Conservation (phyloP, 305 asterid species). For the Plantago lanceolata region DNA sequence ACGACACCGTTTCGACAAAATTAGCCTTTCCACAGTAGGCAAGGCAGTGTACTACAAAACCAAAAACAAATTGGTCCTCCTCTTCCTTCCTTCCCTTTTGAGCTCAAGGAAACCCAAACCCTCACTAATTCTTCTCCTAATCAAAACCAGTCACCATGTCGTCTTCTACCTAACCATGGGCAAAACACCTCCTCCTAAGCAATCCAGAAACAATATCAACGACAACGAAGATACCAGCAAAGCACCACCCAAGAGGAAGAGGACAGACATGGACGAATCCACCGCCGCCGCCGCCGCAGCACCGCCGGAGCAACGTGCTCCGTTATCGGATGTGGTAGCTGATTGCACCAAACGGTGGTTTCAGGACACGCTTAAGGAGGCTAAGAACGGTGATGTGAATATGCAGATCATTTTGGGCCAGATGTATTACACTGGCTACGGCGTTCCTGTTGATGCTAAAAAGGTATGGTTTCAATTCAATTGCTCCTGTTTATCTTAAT, state of each 20-base stretch:
- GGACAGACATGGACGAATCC: slow-evolving; percentile 1
- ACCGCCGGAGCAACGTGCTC: slow-evolving; percentile 27
- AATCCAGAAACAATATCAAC: slow-evolving; percentile 7
- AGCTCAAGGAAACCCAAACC: background rate
- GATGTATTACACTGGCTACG: slow-evolving; percentile 65
- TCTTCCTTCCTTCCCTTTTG: background rate
- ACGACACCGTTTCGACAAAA: background rate
- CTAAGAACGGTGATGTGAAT: slow-evolving; percentile 54
- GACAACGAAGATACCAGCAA: slow-evolving; percentile 7
- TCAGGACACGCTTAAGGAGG: slow-evolving; percentile 64
- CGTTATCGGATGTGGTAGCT: slow-evolving; percentile 51
- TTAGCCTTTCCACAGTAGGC: no score
- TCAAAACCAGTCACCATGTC: background rate
- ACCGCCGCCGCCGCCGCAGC: background rate
- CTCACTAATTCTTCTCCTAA: background rate
- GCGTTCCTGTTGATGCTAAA: slow-evolving; percentile 43
- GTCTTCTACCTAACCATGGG: slow-evolving; percentile 24
- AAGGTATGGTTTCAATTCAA: slow-evolving; percentile 32
- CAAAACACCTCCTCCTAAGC: slow-evolving; percentile 28
- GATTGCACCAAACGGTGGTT: slow-evolving; percentile 66
- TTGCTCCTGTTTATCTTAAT: background rate
- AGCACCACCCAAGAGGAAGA: slow-evolving; percentile 28
- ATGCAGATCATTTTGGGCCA: slow-evolving; percentile 69
- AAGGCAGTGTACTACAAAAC: background rate
- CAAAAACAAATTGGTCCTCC: background rate